Evolutionary conservation across 768 basidiomycete genomes (phyloP), one percentile per base, ranked within the genome.

Genomic region (Suillus brevipes): DNA sequence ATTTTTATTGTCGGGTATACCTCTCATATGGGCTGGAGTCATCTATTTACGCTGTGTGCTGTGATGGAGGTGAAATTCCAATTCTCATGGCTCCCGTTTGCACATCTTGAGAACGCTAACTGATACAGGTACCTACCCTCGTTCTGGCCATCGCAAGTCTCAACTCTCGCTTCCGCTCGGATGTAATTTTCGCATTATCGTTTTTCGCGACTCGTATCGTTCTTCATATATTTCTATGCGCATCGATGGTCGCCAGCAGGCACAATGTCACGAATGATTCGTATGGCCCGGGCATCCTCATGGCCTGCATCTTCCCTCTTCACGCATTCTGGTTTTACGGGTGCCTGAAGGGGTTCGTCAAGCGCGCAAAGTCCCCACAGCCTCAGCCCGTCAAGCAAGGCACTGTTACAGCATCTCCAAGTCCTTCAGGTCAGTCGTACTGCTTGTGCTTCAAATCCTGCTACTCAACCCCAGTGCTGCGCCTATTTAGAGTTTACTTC

Each of bases 301-400:
- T 85, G 62, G 66, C 71, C 8, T 65, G 72, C 56, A 80, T 85
- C 34, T 77, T 85, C 42, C 81, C 83, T 10, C 71, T 88, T 57
- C 87, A 88, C 66, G 80, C 78, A 2, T 69, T 78, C 43, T 88
- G 87, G 87, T 87, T 88, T 74, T 60, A 67, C 2, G 82, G 82
- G 13, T 85, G 83, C 62, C 34, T 87, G 53, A 78, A 76, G 65
- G 84, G 85, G 1, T 82, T 85, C 66, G 38, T 81, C 43, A 78
- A 78, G 67, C 72, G 79, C 3, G 70, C 69, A 14, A 68, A 70
- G 43, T 10, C 23, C 7, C 40, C 62, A 53, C 66, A 60, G 55
- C 1, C 66, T 6, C 50, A 49, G 13, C 61, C 49, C 36, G 47
- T 66, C 47, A 64, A 66, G 8, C 23, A 34, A 4, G 25, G 37